Conservation (phyloP, 371 early-diverging fungal species). For the Coemansia sp. region DNA sequence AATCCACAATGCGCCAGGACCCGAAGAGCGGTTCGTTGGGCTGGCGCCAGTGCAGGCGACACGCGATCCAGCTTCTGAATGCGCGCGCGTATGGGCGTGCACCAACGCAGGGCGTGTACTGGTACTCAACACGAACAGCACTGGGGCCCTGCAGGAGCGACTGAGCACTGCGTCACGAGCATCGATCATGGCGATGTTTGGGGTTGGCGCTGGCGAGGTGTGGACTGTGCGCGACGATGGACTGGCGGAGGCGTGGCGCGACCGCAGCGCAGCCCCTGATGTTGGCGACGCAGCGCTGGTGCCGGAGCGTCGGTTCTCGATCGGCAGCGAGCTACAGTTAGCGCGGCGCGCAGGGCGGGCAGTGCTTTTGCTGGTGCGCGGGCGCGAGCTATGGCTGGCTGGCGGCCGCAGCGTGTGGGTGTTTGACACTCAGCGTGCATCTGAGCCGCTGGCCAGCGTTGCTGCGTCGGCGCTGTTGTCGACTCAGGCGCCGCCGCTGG, state of each 20-base stretch:
- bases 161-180: conserved; percentile 17
- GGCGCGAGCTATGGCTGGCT: conserved; percentile 47
- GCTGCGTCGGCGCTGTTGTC: conserved; percentile 24
- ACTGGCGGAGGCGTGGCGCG: conserved; percentile 36
- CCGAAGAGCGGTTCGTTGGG: conserved; percentile 45
- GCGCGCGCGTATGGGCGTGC: conserved; percentile 36
- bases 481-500: conserved; percentile 11
- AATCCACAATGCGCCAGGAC: conserved; percentile 46
- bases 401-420: conserved; percentile 40
- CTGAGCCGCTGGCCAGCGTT: conserved; percentile 17
- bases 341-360: conserved; percentile 24
- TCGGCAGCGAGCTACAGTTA: conserved; percentile 24
- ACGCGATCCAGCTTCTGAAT: conserved; percentile 21
- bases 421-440: conserved; percentile 30
- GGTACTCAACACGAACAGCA: conserved; percentile 25
- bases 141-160: conserved; percentile 21
- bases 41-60: conserved; percentile 30
- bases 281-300: conserved; percentile 18
- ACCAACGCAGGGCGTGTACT: conserved; percentile 36
- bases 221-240: conserved; percentile 50
- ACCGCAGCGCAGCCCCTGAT: conserved; percentile 16
- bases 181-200: conserved; percentile 20
- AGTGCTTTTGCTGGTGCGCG: conserved; percentile 13
- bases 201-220: conserved; percentile 26
- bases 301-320: conserved; percentile 37